These are phyloP conservation scores for Talaromyces sp. DNA, from an alignment of 2,329 filamentous ascomycete species.

Conservation along the genomic window DNA sequence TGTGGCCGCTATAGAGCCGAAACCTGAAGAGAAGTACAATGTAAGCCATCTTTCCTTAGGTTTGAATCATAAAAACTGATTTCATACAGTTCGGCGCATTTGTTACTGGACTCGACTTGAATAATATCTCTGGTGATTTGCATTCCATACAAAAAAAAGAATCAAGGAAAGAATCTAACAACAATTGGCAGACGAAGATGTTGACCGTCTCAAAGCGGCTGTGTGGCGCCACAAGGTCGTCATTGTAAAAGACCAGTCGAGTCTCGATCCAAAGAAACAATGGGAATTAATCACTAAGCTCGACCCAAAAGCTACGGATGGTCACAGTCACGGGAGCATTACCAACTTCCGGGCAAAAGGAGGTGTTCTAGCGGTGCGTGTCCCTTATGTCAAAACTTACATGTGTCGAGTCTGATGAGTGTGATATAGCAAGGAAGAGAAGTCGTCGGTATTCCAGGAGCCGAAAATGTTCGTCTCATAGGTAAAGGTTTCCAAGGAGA, in stretches of 20 bases:
- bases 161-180: neutral
- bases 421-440: slow-evolving; percentile 11
- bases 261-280: slow-evolving; percentile 10
- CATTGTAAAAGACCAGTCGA: slow-evolving; percentile 6
- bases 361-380: slow-evolving; percentile 5
- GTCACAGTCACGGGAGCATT: slow-evolving; percentile 12
- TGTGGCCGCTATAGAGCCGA: neutral
- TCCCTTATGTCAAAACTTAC: neutral
- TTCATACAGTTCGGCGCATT: slow-evolving; percentile 7
- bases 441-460: slow-evolving; percentile 13
- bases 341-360: slow-evolving; percentile 8
- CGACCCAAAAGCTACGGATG: slow-evolving; percentile 9
- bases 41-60: neutral
- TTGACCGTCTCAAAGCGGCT: slow-evolving; percentile 11
- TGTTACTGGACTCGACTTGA: slow-evolving; percentile 8
- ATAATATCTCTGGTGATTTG: slow-evolving; percentile 9
- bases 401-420: neutral
- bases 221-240: slow-evolving; percentile 11
- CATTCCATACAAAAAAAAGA: neutral
- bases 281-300: slow-evolving; percentile 9
- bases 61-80: neutral
- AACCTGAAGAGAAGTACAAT: slow-evolving; percentile 7
- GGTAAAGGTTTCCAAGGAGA: slow-evolving; percentile 11
- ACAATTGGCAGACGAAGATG: slow-evolving; percentile 5
- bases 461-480: slow-evolving; percentile 12